Conservation (phyloP, 148 eudicot genomes). For the Oxyria digyna region DNA sequence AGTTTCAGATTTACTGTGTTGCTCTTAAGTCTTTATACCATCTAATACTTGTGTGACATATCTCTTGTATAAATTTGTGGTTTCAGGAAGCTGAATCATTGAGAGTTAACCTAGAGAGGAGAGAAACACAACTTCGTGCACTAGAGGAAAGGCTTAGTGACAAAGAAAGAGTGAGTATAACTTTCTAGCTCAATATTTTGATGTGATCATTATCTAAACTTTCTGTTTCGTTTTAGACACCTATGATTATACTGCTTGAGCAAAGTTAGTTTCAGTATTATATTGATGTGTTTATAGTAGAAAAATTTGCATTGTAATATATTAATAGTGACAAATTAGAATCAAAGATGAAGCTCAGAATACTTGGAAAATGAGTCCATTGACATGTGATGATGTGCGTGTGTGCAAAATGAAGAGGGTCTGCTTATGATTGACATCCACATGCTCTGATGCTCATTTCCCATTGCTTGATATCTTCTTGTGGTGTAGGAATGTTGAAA, state of each 20-base stretch:
- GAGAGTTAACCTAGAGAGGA: slow-evolving; percentile 40
- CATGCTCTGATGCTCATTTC: background rate
- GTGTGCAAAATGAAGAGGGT: background rate
- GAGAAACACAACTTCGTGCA: slow-evolving; percentile 43
- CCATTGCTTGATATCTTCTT: background rate
- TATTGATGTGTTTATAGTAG: background rate
- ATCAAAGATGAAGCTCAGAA: background rate
- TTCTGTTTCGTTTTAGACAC: no score
- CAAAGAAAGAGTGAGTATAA: slow-evolving; percentile 62
- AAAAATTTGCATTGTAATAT: background rate
- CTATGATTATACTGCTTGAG: background rate
- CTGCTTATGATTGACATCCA: background rate
- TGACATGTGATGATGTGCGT: background rate
- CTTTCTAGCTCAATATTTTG: background rate
- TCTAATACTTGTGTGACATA: background rate
- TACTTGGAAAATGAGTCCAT: no score
- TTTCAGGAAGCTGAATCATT: slow-evolving; percentile 57
- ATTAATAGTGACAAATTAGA: background rate
- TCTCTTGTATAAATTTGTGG: slow-evolving; percentile 1
- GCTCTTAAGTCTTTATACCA: background rate
- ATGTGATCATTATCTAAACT: background rate
- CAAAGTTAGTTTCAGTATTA: background rate
- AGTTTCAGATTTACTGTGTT: background rate
- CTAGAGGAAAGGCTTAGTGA: slow-evolving; percentile 51
- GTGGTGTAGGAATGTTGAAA: background rate